Conservation (phyloP, 2,329 filamentous ascomycete genomes). For the Seiridium cupressi region DNA sequence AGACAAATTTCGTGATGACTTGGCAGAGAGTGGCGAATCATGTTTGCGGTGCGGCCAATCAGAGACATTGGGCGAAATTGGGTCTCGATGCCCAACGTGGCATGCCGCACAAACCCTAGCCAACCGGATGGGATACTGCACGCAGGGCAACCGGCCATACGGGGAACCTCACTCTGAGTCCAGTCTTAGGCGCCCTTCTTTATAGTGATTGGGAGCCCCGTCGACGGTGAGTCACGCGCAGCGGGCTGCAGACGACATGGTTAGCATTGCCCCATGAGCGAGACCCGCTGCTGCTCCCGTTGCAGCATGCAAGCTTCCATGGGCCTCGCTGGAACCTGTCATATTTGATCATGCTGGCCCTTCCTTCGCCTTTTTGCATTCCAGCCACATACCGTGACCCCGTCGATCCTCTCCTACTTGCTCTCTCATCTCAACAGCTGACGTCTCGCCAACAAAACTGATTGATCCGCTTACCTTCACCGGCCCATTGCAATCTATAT, state of each 20-base stretch:
- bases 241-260: constrained; percentile 18
- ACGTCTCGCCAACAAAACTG: constrained; percentile 12
- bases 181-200: constrained; percentile 21
- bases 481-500: background rate
- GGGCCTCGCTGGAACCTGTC: background rate
- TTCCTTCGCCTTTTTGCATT: constrained; percentile 11
- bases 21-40: constrained; percentile 18
- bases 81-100: constrained; percentile 26
- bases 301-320: background rate
- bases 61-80: constrained; percentile 13
- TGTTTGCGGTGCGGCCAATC: constrained; percentile 18
- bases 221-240: constrained; percentile 24
- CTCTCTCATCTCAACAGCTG: background rate
- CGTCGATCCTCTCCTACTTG: constrained; percentile 11
- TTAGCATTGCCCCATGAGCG: constrained; percentile 9
- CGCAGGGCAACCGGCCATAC: constrained; percentile 13
- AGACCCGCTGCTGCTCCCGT: constrained; percentile 14
- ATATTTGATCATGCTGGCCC: constrained; percentile 1
- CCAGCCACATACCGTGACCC: constrained; percentile 14
- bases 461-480: constrained; percentile 8
- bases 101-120: constrained; percentile 11
- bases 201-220: constrained; percentile 27
- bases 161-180: constrained; percentile 2
- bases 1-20: constrained; percentile 14
- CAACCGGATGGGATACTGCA: constrained; percentile 5